phyloP scores from a whole-genome alignment of 2,329 filamentous ascomycete genomes.

The Ciborinia camelliae region DNA sequence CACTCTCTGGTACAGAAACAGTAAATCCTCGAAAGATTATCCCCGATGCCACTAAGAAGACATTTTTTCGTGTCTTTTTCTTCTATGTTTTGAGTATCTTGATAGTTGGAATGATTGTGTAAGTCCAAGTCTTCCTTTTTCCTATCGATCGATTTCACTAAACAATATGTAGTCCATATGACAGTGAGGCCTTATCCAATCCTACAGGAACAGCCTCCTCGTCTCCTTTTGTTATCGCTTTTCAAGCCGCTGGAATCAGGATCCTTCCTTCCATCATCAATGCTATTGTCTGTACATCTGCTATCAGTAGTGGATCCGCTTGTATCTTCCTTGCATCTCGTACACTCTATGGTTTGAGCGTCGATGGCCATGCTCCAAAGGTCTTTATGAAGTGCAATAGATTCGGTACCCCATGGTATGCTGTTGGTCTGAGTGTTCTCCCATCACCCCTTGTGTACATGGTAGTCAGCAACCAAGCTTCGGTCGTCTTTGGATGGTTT shows the following conservation, averaged over 20 bases:
- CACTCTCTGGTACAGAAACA: constrained; percentile 55
- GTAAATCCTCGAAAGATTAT: constrained; percentile 51
- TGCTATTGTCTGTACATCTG: constrained; percentile 63
- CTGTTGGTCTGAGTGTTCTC: constrained; percentile 51
- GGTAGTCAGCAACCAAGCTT: constrained; percentile 55
- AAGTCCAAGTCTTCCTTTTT: constrained; percentile 33
- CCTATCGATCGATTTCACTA: constrained; percentile 35
- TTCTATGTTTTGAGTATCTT: constrained; percentile 46
- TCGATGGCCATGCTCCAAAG: constrained; percentile 52
- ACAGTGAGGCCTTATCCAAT: constrained; percentile 45
- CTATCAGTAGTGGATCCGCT: constrained; percentile 18
- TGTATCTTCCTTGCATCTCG: constrained; percentile 36
- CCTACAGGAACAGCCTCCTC: constrained; percentile 46
- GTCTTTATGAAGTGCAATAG: constrained; percentile 54
- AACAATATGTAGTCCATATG: constrained; percentile 55
- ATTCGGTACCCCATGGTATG: constrained; percentile 54
- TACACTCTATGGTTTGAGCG: constrained; percentile 58
- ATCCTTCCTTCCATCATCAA: constrained; percentile 73
- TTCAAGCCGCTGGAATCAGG: constrained; percentile 62
- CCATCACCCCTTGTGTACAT: constrained; percentile 68
- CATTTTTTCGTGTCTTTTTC: constrained; percentile 54
- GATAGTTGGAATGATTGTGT: constrained; percentile 50
- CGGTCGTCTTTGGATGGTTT: constrained; percentile 65
- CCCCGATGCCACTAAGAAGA: constrained; percentile 48
- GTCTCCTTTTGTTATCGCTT: constrained; percentile 69